phyloP scores from a whole-genome alignment of 1,139 yeast species.

The Scheffersomyces parashehatae region DNA sequence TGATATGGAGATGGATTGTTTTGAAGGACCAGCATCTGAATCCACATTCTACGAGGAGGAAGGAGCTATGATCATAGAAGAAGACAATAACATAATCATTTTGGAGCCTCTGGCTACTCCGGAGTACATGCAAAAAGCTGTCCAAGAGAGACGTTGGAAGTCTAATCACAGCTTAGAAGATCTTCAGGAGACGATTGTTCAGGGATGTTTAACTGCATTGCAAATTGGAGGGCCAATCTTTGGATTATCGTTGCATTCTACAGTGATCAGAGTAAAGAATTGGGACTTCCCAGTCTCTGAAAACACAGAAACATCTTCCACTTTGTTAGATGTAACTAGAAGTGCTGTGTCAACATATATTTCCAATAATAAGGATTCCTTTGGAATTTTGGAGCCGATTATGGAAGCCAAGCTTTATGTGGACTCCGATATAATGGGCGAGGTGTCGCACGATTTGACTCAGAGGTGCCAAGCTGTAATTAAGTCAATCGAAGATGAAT shows the following conservation, averaged over 20 bases:
- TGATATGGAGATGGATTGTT: conserved; percentile 51
- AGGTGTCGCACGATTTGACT: conserved; percentile 74
- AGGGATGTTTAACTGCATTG: conserved; percentile 69
- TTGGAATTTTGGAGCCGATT: conserved; percentile 76
- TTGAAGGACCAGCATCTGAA: conserved; percentile 46
- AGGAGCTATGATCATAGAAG: conserved; percentile 36
- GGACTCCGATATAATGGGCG: conserved; percentile 73
- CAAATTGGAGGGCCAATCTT: conserved; percentile 76
- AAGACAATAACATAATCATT: conserved; percentile 39
- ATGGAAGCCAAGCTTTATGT: conserved; percentile 78
- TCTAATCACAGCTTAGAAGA: conserved; percentile 48
- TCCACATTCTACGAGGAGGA: conserved; percentile 37
- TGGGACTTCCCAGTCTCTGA: conserved; percentile 61
- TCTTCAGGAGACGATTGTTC: conserved; percentile 52
- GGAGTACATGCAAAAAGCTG: conserved; percentile 23
- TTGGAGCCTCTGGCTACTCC: conserved; percentile 33
- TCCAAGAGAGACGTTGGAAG: conserved; percentile 51
- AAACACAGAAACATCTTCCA: conserved; percentile 25
- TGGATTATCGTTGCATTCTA: conserved; percentile 66
- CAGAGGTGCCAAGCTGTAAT: conserved; percentile 74
- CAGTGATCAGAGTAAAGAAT: conserved; percentile 49
- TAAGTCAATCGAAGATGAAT: conserved; percentile 59
- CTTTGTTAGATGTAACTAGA: conserved; percentile 32
- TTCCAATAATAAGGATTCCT: conserved; percentile 24
- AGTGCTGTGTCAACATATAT: conserved; percentile 39